A percentile compares a stretch with the other conserved stretches of the same genome.
Evolutionary conservation across 2,329 filamentous ascomycete species (phyloP).

Genomic region (Sporothrix luriei): DNA sequence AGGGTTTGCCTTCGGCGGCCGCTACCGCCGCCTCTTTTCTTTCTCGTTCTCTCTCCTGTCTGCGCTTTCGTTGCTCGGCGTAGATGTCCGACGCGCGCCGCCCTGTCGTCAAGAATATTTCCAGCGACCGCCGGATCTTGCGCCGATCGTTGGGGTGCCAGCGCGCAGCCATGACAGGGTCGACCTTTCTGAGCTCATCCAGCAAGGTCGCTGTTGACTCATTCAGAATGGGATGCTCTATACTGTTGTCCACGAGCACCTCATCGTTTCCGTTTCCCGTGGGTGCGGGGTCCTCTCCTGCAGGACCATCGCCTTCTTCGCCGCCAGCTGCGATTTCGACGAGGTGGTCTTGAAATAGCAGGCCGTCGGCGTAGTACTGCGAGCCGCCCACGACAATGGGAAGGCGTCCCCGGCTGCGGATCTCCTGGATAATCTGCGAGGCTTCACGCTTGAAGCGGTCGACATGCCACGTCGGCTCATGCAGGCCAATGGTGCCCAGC

Average conservation of each 20-base stretch:
- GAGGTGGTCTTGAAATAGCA: conserved; percentile 77
- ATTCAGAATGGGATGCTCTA: conserved; percentile 68
- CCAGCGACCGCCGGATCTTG: conserved; percentile 85
- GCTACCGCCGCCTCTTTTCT: not conserved
- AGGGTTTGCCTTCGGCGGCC: conserved; percentile 37
- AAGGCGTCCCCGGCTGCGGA: conserved; percentile 73
- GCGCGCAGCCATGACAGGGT: conserved; percentile 82
- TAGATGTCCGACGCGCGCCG: conserved; percentile 84
- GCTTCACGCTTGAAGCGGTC: conserved; percentile 74
- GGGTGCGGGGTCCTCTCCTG: conserved; percentile 36
- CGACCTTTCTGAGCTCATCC: conserved; percentile 72
- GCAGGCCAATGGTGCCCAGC: conserved; percentile 73
- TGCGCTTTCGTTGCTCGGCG: conserved; percentile 65
- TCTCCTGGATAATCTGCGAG: conserved; percentile 70
- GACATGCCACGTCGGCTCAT: conserved; percentile 82
- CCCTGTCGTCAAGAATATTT: conserved; percentile 85
- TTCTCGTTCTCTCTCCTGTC: conserved; percentile 34
- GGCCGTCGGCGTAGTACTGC: conserved; percentile 89
- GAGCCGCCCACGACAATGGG: conserved; percentile 93
- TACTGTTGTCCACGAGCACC: conserved; percentile 35
- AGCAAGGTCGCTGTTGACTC: conserved; percentile 72
- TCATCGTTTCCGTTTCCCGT: conserved; percentile 30
- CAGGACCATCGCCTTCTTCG: not conserved
- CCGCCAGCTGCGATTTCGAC: conserved; percentile 48
- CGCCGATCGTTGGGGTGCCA: conserved; percentile 95